Percentiles rank a stretch among this genome's conserved stretches.
phyloP scores from a whole-genome alignment of 306 rosid genomes.

The Cicer bijugum region DNA sequence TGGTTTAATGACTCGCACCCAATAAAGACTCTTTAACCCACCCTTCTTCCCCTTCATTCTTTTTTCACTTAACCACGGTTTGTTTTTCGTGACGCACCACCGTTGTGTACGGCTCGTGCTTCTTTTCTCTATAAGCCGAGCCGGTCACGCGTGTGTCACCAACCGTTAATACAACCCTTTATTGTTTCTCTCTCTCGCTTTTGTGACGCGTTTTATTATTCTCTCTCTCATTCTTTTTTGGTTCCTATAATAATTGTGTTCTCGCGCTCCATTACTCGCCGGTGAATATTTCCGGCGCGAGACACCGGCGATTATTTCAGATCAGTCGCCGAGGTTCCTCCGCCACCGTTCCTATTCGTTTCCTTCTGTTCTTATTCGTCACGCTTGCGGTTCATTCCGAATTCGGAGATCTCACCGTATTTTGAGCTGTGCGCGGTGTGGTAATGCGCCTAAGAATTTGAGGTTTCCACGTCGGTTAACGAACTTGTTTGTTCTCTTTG shows the following conservation, averaged over 20 bases:
- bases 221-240: background rate
- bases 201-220: conserved; percentile 33
- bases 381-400: background rate
- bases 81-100: conserved; percentile 40
- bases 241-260: conserved; percentile 10
- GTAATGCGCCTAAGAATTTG: conserved; percentile 41
- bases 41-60: background rate
- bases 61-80: conserved; percentile 32
- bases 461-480: background rate
- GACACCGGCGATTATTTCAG: conserved; percentile 35
- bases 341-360: background rate
- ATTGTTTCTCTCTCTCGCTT: background rate
- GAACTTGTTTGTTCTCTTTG: background rate
- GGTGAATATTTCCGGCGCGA: conserved; percentile 13
- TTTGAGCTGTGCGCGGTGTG: background rate
- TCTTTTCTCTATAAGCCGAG: conserved; percentile 33
- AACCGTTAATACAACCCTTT: conserved; percentile 36
- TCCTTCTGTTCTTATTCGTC: background rate
- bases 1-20: conserved; percentile 27
- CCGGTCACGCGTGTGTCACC: conserved; percentile 39
- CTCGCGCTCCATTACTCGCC: conserved; percentile 40
- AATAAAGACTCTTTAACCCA: conserved; percentile 18
- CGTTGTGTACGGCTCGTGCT: conserved; percentile 51
- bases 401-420: conserved; percentile 35
- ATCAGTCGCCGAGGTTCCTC: conserved; percentile 18